Evolutionary conservation across 164 flowering plant species (phyloP).

Genomic region (Macadamia integrifolia): DNA sequence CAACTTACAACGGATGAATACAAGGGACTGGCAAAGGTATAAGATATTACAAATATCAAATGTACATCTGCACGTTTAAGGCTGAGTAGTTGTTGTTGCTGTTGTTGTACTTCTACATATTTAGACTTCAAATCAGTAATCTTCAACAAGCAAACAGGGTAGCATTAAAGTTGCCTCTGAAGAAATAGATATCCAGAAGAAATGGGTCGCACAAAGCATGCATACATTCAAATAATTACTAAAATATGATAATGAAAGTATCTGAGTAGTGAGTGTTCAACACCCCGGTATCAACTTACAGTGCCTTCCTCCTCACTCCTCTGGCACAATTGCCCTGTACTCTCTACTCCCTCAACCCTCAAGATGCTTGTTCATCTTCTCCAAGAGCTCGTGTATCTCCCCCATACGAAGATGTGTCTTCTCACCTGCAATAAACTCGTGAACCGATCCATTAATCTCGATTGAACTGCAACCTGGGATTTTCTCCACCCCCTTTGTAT

Average conservation of each 20-base stretch:
- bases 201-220: neutral
- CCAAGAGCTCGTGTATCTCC: conserved; percentile 26
- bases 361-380: conserved; percentile 30
- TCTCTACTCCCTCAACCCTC: conserved; percentile 11
- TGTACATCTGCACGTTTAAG: no score
- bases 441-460: conserved; percentile 44
- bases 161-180: neutral
- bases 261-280: neutral
- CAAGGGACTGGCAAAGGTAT: no score
- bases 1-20: no score
- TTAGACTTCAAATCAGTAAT: neutral
- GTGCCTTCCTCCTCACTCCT: neutral
- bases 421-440: conserved; percentile 71
- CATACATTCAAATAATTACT: neutral
- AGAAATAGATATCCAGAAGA: neutral
- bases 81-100: no score
- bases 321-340: neutral
- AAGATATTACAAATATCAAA: no score
- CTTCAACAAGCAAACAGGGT: neutral
- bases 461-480: conserved; percentile 65
- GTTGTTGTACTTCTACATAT: no score
- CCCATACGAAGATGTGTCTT: conserved; percentile 40
- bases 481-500: conserved; percentile 41
- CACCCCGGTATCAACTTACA: neutral
- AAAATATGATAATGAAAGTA: neutral